A percentile compares a stretch with the other conserved stretches of the same genome.
phyloP scores from a whole-genome alignment of 2,329 filamentous ascomycete genomes.

The Botrytis deweyae region DNA sequence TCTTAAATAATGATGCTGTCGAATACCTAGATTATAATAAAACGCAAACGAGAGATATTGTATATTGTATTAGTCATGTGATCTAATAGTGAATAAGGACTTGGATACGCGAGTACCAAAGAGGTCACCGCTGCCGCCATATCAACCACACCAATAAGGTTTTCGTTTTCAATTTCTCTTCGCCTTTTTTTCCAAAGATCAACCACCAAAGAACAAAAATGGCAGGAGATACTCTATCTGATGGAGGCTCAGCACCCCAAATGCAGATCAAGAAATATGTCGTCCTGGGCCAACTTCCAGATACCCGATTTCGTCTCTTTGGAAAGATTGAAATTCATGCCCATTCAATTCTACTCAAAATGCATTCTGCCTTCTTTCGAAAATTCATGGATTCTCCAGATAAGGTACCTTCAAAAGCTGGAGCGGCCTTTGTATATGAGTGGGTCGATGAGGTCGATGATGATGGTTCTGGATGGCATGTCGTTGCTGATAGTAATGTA shows the following conservation, averaged over 20 bases:
- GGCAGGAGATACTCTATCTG: neutral
- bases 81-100: too few relatives aligned
- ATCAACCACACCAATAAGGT: neutral
- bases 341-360: constrained; percentile 20
- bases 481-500: neutral
- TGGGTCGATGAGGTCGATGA: neutral
- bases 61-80: too few relatives aligned
- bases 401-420: neutral
- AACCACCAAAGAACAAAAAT: neutral
- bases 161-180: neutral
- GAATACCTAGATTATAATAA: too few relatives aligned
- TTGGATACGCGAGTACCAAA: too few relatives aligned
- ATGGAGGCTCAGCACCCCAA: neutral
- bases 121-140: neutral
- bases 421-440: neutral
- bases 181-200: neutral
- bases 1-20: too few relatives aligned
- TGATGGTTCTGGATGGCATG: neutral
- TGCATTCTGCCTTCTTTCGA: constrained; percentile 22
- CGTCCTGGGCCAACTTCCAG: neutral
- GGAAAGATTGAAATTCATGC: constrained; percentile 7
- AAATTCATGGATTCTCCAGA: constrained; percentile 25
- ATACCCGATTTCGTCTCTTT: neutral
- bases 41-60: too few relatives aligned
- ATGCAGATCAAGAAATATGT: neutral